A percentile compares a stretch with the other conserved stretches of the same genome.
Evolutionary conservation across 2,329 filamentous ascomycete genomes (phyloP).

Genomic region (Myriangium duriaei): DNA sequence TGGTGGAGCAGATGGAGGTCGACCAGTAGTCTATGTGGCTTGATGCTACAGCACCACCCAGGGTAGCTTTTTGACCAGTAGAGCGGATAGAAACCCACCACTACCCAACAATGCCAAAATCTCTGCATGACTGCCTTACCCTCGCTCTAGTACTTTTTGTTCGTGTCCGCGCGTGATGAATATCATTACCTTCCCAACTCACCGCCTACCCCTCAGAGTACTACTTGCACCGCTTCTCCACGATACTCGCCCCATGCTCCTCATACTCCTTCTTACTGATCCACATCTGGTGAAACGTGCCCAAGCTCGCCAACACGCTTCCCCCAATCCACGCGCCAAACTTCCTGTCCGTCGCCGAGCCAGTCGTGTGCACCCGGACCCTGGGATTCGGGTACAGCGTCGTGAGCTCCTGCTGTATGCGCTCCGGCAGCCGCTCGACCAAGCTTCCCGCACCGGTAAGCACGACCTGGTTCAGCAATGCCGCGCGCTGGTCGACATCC

Average conservation of each 20-base stretch:
- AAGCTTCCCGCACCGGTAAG: conserved; percentile 81
- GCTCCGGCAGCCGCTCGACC: conserved; percentile 83
- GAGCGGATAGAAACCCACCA: neutral
- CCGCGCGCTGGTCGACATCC: conserved; percentile 76
- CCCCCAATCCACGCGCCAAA: conserved; percentile 95
- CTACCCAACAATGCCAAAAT: no score
- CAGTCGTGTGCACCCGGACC: conserved; percentile 79
- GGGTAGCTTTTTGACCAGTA: conserved; percentile 5
- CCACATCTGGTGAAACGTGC: conserved; percentile 98
- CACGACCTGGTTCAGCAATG: conserved; percentile 78
- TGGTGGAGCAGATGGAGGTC: conserved; percentile 54
- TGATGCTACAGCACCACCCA: conserved; percentile 6
- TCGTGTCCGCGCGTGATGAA: no score
- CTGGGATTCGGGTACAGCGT: conserved; percentile 71
- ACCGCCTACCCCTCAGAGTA: neutral
- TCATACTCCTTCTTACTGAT: conserved; percentile 96
- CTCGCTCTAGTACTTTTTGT: no score
- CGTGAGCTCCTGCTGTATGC: conserved; percentile 72
- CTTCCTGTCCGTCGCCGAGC: conserved; percentile 73
- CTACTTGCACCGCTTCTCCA: conserved; percentile 92
- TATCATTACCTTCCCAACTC: neutral
- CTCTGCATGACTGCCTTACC: no score
- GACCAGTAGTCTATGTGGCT: no score
- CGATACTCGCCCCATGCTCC: conserved; percentile 78
- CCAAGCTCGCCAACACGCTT: conserved; percentile 86